phyloP scores from a whole-genome alignment of 2,329 filamentous ascomycete genomes.

The Xylaria arbuscula region DNA sequence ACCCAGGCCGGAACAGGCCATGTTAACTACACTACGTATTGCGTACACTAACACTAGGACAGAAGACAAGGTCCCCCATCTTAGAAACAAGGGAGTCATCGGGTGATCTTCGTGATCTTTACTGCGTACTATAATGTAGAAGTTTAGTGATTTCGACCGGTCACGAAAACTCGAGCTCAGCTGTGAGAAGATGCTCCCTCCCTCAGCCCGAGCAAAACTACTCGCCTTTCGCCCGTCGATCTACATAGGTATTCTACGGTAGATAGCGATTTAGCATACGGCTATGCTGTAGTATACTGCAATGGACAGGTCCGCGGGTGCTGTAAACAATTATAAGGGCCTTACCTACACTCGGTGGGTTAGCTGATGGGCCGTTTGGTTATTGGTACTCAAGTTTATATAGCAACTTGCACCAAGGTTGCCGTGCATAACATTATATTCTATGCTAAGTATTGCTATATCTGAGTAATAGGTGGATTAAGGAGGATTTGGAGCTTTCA shows the following conservation, averaged over 20 bases:
- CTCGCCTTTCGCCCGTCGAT: conserved; percentile 2
- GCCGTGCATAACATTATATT: neutral
- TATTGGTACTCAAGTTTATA: neutral
- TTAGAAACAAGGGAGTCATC: conserved; percentile 26
- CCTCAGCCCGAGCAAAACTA: conserved; percentile 27
- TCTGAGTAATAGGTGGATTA: too few relatives aligned
- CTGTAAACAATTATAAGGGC: neutral
- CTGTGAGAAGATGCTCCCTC: conserved; percentile 28
- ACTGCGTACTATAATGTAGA: too few relatives aligned
- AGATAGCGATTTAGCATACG: neutral
- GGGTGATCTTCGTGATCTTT: conserved; percentile 35
- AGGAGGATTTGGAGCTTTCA: too few relatives aligned
- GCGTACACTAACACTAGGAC: neutral
- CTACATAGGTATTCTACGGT: neutral
- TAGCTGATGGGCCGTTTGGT: too few relatives aligned
- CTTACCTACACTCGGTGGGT: neutral
- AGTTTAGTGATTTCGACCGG: conserved; percentile 14
- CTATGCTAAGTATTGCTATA: neutral
- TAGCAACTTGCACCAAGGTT: neutral
- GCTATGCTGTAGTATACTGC: neutral
- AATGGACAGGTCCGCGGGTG: neutral
- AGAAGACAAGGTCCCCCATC: conserved; percentile 14
- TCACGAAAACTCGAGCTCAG: conserved; percentile 23
- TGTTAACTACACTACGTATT: too few relatives aligned
- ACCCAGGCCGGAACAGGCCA: too few relatives aligned